Conservation (phyloP, 176 grass and related monocot species). For the Oryza meyeriana region DNA sequence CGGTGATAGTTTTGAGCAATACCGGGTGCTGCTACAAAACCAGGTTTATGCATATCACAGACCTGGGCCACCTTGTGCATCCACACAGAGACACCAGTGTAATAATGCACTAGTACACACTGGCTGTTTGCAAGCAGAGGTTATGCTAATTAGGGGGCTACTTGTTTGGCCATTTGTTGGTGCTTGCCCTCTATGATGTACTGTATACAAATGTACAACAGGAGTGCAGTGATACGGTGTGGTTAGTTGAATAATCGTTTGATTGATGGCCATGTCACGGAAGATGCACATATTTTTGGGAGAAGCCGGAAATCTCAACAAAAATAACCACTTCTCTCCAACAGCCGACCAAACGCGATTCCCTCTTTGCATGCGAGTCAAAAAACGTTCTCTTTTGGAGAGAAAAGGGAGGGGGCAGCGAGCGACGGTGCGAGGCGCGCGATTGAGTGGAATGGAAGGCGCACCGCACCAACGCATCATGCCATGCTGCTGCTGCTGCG, state of each 20-base stretch:
- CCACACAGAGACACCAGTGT: background rate
- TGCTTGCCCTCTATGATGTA: background rate
- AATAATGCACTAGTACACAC: background rate
- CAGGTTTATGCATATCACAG: background rate
- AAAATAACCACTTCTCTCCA: background rate
- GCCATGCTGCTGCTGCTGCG: background rate
- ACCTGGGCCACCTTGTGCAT: background rate
- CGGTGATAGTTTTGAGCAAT: background rate
- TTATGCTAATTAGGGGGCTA: background rate
- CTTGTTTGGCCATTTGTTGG: background rate
- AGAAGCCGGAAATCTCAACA: background rate
- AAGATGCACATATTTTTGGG: background rate
- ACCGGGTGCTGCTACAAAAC: background rate
- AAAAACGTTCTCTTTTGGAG: background rate
- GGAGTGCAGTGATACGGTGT: no score
- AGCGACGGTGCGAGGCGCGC: background rate
- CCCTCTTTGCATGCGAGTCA: background rate
- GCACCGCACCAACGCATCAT: background rate
- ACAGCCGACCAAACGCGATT: slow-evolving; percentile 11
- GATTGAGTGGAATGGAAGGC: background rate
- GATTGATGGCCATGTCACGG: background rate
- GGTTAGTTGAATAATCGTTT: no score
- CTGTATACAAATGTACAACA: background rate
- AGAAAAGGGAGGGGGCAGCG: background rate
- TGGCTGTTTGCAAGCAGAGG: background rate